Base-by-base conservation (phyloP, 2,329 filamentous ascomycete genomes). In the Neurospora crassa region DNA sequence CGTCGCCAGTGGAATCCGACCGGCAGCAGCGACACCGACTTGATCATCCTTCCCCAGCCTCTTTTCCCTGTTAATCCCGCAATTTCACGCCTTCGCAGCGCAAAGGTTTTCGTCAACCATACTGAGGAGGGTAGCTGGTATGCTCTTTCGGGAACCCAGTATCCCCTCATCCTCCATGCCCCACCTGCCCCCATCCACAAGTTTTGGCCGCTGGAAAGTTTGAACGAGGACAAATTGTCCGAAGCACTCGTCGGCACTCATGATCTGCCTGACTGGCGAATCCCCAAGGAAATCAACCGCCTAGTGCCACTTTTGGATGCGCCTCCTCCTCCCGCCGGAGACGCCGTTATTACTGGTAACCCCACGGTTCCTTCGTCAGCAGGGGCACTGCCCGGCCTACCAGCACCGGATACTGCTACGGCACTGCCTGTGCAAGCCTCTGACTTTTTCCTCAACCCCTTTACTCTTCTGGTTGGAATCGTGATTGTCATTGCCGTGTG, bases 121-220 rank as follows among this genome's bases (percentile, higher is more conserved):
- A 97, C 94, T 1, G 88, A 92, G 71, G 84, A 85, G n/a, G 95
- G 94, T 40, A 92, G 92, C 73, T 98, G 95, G 94, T 99, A 95
- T 80, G 96, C 94, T 41, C 87, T 98, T 81, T 97, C 95, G 1
- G 95, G 96, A 71, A 86, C 85, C 53, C 89, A 89, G 10, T 98
- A 97, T 76, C 96, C 96, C 3, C 86, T 95, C 11, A 93, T 97
- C 40, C 91, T 94, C 29, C 88, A 93, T 70, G 90, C 86, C 0
- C 85, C 86, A 0, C 74, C 78, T 2, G 87, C 83, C 29, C 82
- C 80, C 74, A 82, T 84, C 63, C 82, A 82, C 75, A 71, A 80
- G 76, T 14, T 78, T 80, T 8, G 83, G 83, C 40, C 89, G 84
- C 80, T 83, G 84, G 78, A 82, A 87, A n/a, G 77, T 79, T 41